phyloP scores from a whole-genome alignment of 2,329 filamentous ascomycete genomes.

The Huntiella savannae region DNA sequence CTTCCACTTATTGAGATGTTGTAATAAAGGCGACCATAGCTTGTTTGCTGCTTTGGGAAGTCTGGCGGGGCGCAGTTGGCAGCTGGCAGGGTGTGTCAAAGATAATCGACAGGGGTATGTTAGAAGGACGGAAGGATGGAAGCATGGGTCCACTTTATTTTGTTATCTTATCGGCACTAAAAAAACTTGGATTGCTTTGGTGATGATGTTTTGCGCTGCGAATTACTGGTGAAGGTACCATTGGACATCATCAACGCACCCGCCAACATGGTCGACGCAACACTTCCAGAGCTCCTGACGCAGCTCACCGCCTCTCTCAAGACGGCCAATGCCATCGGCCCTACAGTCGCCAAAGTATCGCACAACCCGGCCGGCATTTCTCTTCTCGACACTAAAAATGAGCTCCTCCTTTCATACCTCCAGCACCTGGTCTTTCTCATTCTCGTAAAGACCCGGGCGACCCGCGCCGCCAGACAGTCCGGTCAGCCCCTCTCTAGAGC shows the following conservation, averaged over 20 bases:
- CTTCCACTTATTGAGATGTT: too few relatives aligned
- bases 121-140: too few relatives aligned
- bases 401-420: slow-evolving; percentile 87
- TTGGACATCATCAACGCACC: too few relatives aligned
- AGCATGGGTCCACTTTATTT: not conserved
- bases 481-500: not conserved
- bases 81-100: too few relatives aligned
- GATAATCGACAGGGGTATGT: too few relatives aligned
- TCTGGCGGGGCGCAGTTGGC: too few relatives aligned
- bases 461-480: slow-evolving; percentile 12
- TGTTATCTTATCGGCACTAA: slow-evolving; percentile 8
- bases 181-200: too few relatives aligned
- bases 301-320: slow-evolving; percentile 39
- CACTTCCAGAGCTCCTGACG: slow-evolving; percentile 30
- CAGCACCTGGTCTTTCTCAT: slow-evolving; percentile 86
- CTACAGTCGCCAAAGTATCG: slow-evolving; percentile 41
- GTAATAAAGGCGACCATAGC: too few relatives aligned
- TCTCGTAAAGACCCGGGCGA: slow-evolving; percentile 55
- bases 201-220: too few relatives aligned
- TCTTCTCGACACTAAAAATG: slow-evolving; percentile 87
- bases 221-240: too few relatives aligned
- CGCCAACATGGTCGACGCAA: slow-evolving; percentile 24
- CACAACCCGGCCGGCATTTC: slow-evolving; percentile 79
- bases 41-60: too few relatives aligned
- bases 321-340: slow-evolving; percentile 47